These are phyloP conservation scores for Globisporangium paroecandrum DNA, from an alignment of 352 stramenopile species.

Conservation along the genomic window DNA sequence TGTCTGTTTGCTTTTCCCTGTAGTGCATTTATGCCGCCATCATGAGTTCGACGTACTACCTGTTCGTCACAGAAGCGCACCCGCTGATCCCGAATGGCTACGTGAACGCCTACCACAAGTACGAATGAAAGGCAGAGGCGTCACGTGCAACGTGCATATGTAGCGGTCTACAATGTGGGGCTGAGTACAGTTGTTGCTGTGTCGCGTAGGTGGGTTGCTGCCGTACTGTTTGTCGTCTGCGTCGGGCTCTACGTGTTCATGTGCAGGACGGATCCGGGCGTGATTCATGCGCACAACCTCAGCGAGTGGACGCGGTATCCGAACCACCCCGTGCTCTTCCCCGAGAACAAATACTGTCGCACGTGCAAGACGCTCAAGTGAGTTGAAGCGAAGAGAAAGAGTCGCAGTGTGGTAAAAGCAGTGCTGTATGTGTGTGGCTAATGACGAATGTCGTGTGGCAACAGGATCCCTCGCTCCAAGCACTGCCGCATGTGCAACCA, in stretches of 20 bases:
- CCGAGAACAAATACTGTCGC: conserved; percentile 72
- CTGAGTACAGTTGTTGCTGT: conserved; percentile 6
- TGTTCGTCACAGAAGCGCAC: conserved; percentile 69
- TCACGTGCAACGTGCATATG: not conserved
- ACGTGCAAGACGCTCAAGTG: conserved; percentile 89
- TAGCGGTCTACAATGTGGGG: not conserved
- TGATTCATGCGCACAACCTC: conserved; percentile 59
- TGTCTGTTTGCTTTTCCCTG: not conserved
- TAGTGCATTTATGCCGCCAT: conserved; percentile 73
- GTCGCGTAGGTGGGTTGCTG: conserved; percentile 35
- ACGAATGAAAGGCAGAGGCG: not conserved
- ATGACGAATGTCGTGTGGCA: not conserved
- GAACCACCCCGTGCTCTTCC: conserved; percentile 77
- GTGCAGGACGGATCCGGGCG: conserved; percentile 68
- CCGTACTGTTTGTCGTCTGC: conserved; percentile 50
- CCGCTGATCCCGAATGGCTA: conserved; percentile 60
- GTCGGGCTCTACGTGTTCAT: conserved; percentile 66
- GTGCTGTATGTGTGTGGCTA: too few species aligned
- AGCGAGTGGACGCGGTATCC: conserved; percentile 58
- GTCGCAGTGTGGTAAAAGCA: not conserved
- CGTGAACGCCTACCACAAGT: conserved; percentile 64
- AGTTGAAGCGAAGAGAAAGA: conserved; percentile 11
- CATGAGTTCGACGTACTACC: conserved; percentile 63
- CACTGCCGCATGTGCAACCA: conserved; percentile 88
- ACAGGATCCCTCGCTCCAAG: conserved; percentile 80